Percentiles rank a stretch among this genome's conserved stretches.
phyloP scores from a whole-genome alignment of 192 early-diverging fungal species.

The Thoreauomyces humboldtii region DNA sequence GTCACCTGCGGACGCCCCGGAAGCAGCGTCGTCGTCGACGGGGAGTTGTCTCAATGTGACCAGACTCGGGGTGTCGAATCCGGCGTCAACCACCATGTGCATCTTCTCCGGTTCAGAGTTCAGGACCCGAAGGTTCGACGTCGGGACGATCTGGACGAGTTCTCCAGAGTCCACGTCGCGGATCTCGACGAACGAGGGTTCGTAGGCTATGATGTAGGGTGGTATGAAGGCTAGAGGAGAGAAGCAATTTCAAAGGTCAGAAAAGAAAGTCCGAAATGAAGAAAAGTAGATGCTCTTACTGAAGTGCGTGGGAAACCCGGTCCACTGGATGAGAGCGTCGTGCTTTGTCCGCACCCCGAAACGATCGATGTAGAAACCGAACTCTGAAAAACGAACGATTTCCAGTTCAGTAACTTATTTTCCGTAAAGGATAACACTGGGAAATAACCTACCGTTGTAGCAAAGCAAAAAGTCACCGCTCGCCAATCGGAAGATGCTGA shows the following conservation, averaged over 20 bases:
- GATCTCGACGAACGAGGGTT: constrained; percentile 86
- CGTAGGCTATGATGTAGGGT: constrained; percentile 90
- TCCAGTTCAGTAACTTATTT: no score
- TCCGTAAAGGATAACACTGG: no score
- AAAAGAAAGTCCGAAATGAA: no score
- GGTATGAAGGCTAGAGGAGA: constrained; percentile 56
- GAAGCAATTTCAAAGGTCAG: not conserved
- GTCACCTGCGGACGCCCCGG: no score
- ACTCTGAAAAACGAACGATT: constrained; percentile 59
- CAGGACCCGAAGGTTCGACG: constrained; percentile 57
- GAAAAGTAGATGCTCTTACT: no score
- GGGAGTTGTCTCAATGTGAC: constrained; percentile 16
- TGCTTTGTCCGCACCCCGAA: constrained; percentile 70
- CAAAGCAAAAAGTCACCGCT: constrained; percentile 82
- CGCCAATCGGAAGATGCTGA: constrained; percentile 77
- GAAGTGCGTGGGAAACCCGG: constrained; percentile 81
- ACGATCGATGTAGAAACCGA: constrained; percentile 90
- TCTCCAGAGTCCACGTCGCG: constrained; percentile 74
- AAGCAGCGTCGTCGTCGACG: no score
- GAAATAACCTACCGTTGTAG: constrained; percentile 84
- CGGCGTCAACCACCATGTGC: constrained; percentile 28
- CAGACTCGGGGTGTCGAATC: constrained; percentile 22
- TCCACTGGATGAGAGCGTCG: constrained; percentile 85
- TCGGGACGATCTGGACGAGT: constrained; percentile 67
- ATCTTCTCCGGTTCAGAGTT: constrained; percentile 35